Evolutionary conservation across 2,329 filamentous ascomycete genomes (phyloP), one percentile per base, ranked within the genome.

Genomic region (Tolypocladium tundrense): DNA sequence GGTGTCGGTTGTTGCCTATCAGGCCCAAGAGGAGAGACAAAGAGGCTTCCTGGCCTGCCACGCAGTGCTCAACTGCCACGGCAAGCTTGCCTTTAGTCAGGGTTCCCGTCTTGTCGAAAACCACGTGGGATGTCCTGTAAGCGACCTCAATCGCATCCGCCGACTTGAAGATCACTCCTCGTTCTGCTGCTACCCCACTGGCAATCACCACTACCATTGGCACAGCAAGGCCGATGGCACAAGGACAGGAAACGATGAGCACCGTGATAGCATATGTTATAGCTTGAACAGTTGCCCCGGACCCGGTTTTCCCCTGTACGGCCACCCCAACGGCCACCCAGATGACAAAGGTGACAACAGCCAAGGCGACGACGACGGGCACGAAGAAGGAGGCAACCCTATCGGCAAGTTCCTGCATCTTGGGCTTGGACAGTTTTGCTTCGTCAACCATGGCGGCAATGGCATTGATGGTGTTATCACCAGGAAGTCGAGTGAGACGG

Each of bases 51-150:
- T 60, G 24, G 0, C 60, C 53, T 1, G 27, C 48, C 21, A 58
- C 5, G n/a, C 35, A 58, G 27, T 59, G 27, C 6, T 63, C 61
- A 13, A 13, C 33, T 59, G 68, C 67, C 57, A 82, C 69, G 51
- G 72, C 69, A 39, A 88, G 64, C 2, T 78, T 75, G 0, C 85
- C 86, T 33, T 75, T 68, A 0, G 88, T 92, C 10, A 93, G 68
- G 0, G 88, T 93, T 0, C 89, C 88, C 0, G 90, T 93, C 71
- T 93, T 93, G 74, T 93, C 88, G 63, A 93, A 88, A 0, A 93
- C 79, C 2, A 91, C 80, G 63, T 91, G 83, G 0, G 83, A 79
- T 0, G 81, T 73, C 59, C 82, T 85, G 57, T 80, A 73, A 0
- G 82, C 84, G 1, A 80, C 70, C 66, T 91, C 88, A 24, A 90